These are phyloP conservation scores for Symbiotaphrina buchneri DNA, from an alignment of 495 filamentous ascomycete genomes.

Conservation along the genomic window DNA sequence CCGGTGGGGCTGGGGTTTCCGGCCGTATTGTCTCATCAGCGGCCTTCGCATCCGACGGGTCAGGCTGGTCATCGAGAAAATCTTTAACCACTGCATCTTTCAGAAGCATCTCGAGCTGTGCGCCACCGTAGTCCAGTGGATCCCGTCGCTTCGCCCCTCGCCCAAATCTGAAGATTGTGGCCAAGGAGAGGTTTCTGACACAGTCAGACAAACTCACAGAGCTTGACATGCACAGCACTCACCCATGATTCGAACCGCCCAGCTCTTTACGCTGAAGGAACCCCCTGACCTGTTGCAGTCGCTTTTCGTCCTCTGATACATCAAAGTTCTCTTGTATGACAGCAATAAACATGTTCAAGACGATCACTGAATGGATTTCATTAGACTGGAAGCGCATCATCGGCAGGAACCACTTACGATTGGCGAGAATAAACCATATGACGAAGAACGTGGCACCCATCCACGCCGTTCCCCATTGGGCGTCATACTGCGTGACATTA, in stretches of 20 bases:
- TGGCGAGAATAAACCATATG: constrained; percentile 84
- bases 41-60: constrained; percentile 2
- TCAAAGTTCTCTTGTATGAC: constrained; percentile 99
- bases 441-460: constrained; percentile 84
- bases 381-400: too few relatives aligned
- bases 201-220: constrained; percentile 4
- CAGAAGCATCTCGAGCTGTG: constrained; percentile 80
- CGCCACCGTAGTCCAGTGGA: constrained; percentile 69
- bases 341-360: constrained; percentile 99
- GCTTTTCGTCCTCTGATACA: constrained; percentile 97
- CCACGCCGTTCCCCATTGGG: constrained; percentile 43
- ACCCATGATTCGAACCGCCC: constrained; percentile 21
- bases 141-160: constrained; percentile 35
- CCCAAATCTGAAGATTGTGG: constrained; percentile 68
- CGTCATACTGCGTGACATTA: constrained; percentile 44
- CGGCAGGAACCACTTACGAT: constrained; percentile 22
- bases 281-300: constrained; percentile 79
- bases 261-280: constrained; percentile 86
- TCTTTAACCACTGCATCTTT: constrained; percentile 89
- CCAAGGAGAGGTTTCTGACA: constrained; percentile 54
- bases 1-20: too few relatives aligned
- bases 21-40: constrained; percentile 34
- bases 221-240: constrained; percentile 18
- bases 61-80: constrained; percentile 60
- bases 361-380: constrained; percentile 39